Percentiles rank a stretch among this genome's conserved stretches.
Conservation (phyloP, 2,329 filamentous ascomycete genomes). For the Ascochyta koolunga region DNA sequence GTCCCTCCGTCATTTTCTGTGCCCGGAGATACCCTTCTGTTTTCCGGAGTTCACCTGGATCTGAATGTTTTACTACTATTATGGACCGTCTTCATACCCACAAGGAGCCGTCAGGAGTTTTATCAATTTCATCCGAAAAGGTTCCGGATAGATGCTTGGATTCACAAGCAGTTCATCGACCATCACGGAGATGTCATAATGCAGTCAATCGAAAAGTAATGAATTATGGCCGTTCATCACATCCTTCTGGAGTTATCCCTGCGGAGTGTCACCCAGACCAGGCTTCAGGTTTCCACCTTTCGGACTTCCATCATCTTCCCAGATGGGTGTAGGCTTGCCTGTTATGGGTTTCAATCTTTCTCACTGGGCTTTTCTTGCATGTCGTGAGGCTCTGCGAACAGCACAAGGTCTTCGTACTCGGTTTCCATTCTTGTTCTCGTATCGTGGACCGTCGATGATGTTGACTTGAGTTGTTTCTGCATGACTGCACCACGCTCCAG, state of each 20-base stretch:
- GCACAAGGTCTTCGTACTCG: background rate
- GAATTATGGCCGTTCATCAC: constrained; percentile 14
- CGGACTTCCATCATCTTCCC: constrained; percentile 3
- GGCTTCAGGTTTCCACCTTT: background rate
- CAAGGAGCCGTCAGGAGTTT: constrained; percentile 34
- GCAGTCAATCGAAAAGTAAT: constrained; percentile 15
- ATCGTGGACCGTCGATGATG: background rate
- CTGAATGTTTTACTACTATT: constrained; percentile 37
- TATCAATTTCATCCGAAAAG: constrained; percentile 33
- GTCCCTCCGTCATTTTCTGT: constrained; percentile 39
- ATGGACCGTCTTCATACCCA: constrained; percentile 33
- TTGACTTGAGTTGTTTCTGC: constrained; percentile 6
- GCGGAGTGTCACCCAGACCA: constrained; percentile 1
- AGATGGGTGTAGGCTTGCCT: constrained; percentile 12
- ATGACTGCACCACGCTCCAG: constrained; percentile 9
- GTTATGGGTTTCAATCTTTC: background rate
- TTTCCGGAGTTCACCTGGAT: constrained; percentile 41
- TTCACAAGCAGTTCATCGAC: constrained; percentile 11
- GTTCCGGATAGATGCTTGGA: constrained; percentile 25
- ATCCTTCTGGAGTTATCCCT: background rate
- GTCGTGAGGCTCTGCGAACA: background rate
- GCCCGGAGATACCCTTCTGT: constrained; percentile 46
- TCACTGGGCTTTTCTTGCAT: background rate
- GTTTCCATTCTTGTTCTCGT: background rate
- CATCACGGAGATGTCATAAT: constrained; percentile 14